phyloP scores from a whole-genome alignment of 257 asterid genomes.

The Catharanthus roseus region DNA sequence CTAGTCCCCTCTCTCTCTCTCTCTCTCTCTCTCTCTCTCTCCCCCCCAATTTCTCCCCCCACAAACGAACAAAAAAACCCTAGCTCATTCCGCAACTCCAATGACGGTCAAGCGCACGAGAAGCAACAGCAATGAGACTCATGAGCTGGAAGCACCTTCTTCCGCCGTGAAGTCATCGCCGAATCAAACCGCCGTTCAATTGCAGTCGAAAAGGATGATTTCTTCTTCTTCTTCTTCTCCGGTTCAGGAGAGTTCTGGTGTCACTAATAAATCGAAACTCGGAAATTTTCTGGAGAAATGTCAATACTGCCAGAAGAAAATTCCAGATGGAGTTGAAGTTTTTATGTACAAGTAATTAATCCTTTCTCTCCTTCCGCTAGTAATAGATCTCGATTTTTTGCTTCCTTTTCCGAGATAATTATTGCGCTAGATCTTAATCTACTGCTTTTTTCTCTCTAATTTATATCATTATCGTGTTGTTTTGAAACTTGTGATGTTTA shows the following conservation, averaged over 20 bases:
- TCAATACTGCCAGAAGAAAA: slow-evolving; percentile 39
- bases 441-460: too few relatives aligned
- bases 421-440: not conserved
- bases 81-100: not conserved
- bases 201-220: not conserved
- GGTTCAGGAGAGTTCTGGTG: slow-evolving; percentile 8
- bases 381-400: not conserved
- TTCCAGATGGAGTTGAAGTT: slow-evolving; percentile 36
- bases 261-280: slow-evolving; percentile 14
- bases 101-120: slow-evolving; percentile 14
- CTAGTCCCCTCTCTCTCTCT: too few relatives aligned
- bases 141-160: not conserved
- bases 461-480: not conserved
- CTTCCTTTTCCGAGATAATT: not conserved
- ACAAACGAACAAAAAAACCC: not conserved
- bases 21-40: not conserved
- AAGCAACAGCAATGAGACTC: not conserved
- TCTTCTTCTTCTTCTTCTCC: slow-evolving; percentile 16
- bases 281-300: slow-evolving; percentile 42
- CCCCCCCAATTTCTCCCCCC: not conserved
- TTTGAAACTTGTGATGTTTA: not conserved
- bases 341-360: slow-evolving; percentile 57
- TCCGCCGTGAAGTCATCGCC: not conserved
- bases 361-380: not conserved
- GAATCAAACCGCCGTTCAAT: not conserved